phyloP scores from a whole-genome alignment of 495 filamentous ascomycete genomes.

The Penicillium cinerascens region DNA sequence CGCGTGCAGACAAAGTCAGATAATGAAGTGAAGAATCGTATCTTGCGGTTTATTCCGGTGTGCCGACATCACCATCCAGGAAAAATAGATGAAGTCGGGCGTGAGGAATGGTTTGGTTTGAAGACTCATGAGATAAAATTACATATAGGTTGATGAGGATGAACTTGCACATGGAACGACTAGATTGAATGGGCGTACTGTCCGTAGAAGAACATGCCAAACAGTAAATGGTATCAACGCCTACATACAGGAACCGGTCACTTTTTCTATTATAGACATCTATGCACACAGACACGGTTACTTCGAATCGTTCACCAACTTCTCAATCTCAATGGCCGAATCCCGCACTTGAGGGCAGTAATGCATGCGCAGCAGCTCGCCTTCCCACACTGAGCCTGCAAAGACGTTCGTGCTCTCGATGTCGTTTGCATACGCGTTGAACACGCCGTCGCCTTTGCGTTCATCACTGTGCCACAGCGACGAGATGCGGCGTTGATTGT shows the following conservation, averaged over 20 bases:
- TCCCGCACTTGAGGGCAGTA: constrained; percentile 84
- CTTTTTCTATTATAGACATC: constrained; percentile 1
- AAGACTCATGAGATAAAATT: background rate
- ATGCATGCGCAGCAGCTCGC: constrained; percentile 78
- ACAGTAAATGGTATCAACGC: background rate
- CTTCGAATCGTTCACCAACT: constrained; percentile 43
- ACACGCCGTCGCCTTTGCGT: constrained; percentile 76
- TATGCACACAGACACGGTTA: constrained; percentile 22
- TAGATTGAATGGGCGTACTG: background rate
- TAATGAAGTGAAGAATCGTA: no score
- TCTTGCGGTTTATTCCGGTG: no score
- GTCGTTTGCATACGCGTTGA: constrained; percentile 51
- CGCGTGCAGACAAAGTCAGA: no score
- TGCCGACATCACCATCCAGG: no score
- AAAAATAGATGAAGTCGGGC: no score
- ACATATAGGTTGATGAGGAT: no score
- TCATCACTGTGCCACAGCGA: constrained; percentile 85
- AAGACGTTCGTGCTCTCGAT: constrained; percentile 85
- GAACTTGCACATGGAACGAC: background rate
- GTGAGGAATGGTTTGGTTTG: no score
- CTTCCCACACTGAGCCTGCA: constrained; percentile 88
- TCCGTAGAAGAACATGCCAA: background rate
- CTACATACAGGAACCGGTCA: background rate
- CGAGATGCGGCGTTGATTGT: constrained; percentile 65
- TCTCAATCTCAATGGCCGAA: constrained; percentile 68